Base-by-base conservation (phyloP, 2,329 filamentous ascomycete genomes). In the Exophiala viscosa region DNA sequence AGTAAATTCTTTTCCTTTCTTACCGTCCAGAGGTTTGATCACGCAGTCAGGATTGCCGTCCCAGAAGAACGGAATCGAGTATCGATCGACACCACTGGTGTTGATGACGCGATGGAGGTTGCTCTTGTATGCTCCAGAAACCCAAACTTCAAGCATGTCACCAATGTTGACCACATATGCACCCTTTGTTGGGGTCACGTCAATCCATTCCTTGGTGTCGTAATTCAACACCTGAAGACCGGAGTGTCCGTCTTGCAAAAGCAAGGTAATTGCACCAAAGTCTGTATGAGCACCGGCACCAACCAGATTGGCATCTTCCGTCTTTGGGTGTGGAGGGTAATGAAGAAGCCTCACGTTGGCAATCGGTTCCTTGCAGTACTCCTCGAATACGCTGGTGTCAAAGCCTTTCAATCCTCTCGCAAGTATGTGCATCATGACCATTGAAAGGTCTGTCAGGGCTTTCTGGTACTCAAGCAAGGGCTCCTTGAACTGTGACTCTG, bases 51-150 rank as follows among this genome's bases (percentile, higher is more conserved):
- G 67, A 64, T 80, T 79, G 3, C 78, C 78, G 49, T 77, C 76
- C 50, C 80, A 76, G 64, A 82, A 82, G 46, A 82, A 76, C 0
- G 79, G 77, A n/a, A 82, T 69, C 5, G 75, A 79, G 61, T 81
- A 83, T 34, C 81, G 70, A 61, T 81, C 75, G 8, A 66, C 67
- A 1, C 69, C 69, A 2, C 72, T 74, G 39, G 70, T 70, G 67
- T 82, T 82, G 57, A 82, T 75, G 20, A 83, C 80, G 6, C 79
- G 69, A 62, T 83, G 80, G 3, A 79, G 64, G 44, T 73, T 80
- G 60, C 74, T 78, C 61, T 74, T 76, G 66, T 80, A 83, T 43
- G 69, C 65, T 13, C 75, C 73, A 48, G 76, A 75, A 11, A 78
- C 81, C 76, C 77, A 60, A 13, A 34, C 42, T 6, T 58, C 34